Conservation (phyloP, 805 yeast genomes). For the Spathaspora boniae region DNA sequence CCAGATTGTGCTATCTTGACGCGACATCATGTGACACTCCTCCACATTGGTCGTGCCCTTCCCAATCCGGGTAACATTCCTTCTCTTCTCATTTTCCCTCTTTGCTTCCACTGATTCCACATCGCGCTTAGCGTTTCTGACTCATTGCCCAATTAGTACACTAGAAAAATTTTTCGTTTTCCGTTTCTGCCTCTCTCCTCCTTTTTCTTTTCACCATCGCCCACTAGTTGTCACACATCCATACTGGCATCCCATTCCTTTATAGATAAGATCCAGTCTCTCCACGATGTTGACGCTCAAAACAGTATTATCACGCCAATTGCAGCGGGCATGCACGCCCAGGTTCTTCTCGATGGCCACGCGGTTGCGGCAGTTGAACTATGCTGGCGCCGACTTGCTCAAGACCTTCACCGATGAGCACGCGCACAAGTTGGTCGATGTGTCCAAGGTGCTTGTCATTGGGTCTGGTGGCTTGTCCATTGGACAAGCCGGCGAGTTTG, state of each 20-base stretch:
- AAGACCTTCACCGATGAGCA: slow-evolving; percentile 56
- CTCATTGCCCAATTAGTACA: slow-evolving; percentile 27
- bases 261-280: not conserved
- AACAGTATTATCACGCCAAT: slow-evolving; percentile 3
- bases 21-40: no score
- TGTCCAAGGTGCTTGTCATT: slow-evolving; percentile 80
- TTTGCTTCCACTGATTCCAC: no score
- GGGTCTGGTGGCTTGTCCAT: slow-evolving; percentile 98
- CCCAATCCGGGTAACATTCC: no score
- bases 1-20: no score
- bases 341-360: slow-evolving; percentile 3
- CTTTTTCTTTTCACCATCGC: slow-evolving; percentile 6
- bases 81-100: no score
- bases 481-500: slow-evolving; percentile 99
- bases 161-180: slow-evolving; percentile 6
- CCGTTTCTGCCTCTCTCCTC: slow-evolving; percentile 2
- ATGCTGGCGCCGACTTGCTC: slow-evolving; percentile 63
- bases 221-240: not conserved
- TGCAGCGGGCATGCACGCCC: slow-evolving; percentile 1
- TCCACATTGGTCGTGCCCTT: no score
- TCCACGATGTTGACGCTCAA: not conserved
- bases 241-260: no score
- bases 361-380: slow-evolving; percentile 23
- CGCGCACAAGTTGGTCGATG: slow-evolving; percentile 72
- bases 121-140: slow-evolving; percentile 31